Percentiles rank a stretch among this genome's conserved stretches.
Conservation (phyloP, 2,329 filamentous ascomycete species). For the Colletotrichum magnum region DNA sequence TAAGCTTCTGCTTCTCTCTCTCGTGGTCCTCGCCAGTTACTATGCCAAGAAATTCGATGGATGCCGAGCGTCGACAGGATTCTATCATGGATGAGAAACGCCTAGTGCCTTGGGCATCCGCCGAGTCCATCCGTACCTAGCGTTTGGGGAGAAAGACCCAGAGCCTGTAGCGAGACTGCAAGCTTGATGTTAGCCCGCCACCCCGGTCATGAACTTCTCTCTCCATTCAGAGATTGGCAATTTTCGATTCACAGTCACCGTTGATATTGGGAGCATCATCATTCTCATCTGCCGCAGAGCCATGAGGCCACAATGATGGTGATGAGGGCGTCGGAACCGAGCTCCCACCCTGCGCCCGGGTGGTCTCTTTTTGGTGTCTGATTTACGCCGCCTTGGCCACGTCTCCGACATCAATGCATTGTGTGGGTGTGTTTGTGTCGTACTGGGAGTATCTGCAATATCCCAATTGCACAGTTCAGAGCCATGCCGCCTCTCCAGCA, state of each 20-base stretch:
- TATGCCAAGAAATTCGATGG: slow-evolving; percentile 4
- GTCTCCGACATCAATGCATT: slow-evolving; percentile 6
- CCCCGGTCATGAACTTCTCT: slow-evolving; percentile 27
- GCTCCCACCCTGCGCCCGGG: slow-evolving; percentile 1
- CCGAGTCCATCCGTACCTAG: background rate
- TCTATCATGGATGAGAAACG: background rate
- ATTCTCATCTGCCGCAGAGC: background rate
- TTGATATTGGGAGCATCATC: background rate
- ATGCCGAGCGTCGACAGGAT: background rate
- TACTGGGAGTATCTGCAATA: no score
- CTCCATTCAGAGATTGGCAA: slow-evolving; percentile 15
- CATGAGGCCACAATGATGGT: slow-evolving; percentile 24
- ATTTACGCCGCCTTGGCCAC: slow-evolving; percentile 3
- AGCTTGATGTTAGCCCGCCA: slow-evolving; percentile 12
- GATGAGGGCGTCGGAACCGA: no score
- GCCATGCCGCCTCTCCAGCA: background rate
- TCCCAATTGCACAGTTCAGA: slow-evolving; percentile 24
- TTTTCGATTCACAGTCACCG: background rate
- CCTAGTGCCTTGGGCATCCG: background rate
- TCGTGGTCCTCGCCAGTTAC: background rate
- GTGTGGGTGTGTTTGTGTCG: background rate
- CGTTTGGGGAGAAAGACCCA: slow-evolving; percentile 2
- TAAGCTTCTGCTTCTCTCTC: slow-evolving; percentile 6
- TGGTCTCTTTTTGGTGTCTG: slow-evolving; percentile 19
- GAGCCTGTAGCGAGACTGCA: slow-evolving; percentile 30